These are phyloP conservation scores for Cubamyces sp. DNA, from an alignment of 768 basidiomycete genomes.

Conservation along the genomic window DNA sequence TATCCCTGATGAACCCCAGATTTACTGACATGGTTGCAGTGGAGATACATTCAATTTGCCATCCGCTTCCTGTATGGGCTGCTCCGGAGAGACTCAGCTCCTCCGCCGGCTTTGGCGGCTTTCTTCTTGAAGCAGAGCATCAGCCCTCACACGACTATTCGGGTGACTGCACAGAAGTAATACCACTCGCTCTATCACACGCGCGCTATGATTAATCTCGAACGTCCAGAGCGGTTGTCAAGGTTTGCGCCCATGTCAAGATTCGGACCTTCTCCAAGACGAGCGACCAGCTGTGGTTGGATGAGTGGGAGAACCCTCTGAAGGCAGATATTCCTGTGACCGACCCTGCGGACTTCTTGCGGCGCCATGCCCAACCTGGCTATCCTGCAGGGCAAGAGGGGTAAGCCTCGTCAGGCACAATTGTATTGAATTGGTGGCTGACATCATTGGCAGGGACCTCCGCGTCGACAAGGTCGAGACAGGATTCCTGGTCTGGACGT, in stretches of 20 bases:
- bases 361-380: constrained; percentile 40
- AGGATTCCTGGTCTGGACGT: constrained; percentile 79
- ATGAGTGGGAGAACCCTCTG: constrained; percentile 71
- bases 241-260: constrained; percentile 70
- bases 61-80: constrained; percentile 61
- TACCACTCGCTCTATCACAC: constrained; percentile 14
- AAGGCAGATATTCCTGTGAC: constrained; percentile 47
- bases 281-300: constrained; percentile 70
- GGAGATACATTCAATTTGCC: constrained; percentile 82
- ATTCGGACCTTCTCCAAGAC: constrained; percentile 72
- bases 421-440: constrained; percentile 1
- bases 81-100: constrained; percentile 63
- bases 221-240: constrained; percentile 60
- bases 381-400: constrained; percentile 22
- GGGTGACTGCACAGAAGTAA: constrained; percentile 67
- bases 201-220: constrained; percentile 4
- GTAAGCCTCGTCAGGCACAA: constrained; percentile 16
- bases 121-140: constrained; percentile 68
- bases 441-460: constrained; percentile 37
- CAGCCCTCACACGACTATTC: constrained; percentile 74
- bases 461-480: constrained; percentile 78
- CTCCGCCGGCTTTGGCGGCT: constrained; percentile 54
- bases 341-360: constrained; percentile 55
- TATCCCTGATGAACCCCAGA: background rate
- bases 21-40: constrained; percentile 47